A percentile compares a stretch with the other conserved stretches of the same genome.
phyloP scores from a whole-genome alignment of 768 basidiomycete genomes.

The Podaxis sp. region DNA sequence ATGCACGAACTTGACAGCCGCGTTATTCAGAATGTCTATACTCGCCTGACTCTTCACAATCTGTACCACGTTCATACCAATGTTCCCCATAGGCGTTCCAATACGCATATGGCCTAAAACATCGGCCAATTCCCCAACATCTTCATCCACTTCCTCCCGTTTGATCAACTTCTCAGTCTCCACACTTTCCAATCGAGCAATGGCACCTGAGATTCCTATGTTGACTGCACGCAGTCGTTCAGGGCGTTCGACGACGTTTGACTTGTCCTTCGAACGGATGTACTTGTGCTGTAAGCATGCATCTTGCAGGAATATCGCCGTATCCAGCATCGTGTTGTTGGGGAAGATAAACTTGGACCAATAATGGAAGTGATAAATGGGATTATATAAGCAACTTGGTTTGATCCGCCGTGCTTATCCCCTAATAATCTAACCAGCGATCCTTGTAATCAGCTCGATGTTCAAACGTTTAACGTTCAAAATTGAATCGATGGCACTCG shows the following conservation, averaged over 20 bases:
- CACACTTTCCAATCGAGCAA: conserved; percentile 61
- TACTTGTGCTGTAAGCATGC: conserved; percentile 73
- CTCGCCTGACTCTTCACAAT: conserved; percentile 55
- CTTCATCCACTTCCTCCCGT: neutral
- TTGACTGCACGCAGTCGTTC: conserved; percentile 86
- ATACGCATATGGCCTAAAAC: conserved; percentile 28
- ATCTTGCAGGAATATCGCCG: conserved; percentile 60
- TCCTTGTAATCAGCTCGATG: neutral
- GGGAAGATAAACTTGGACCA: neutral
- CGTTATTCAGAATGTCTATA: conserved; percentile 54
- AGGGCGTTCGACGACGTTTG: conserved; percentile 85
- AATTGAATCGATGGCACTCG: too few relatives aligned
- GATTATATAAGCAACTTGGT: neutral
- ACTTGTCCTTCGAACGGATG: conserved; percentile 74
- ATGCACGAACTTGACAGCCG: conserved; percentile 74
- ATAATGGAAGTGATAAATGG: neutral
- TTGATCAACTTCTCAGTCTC: conserved; percentile 11
- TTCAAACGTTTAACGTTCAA: neutral
- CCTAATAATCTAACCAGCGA: neutral
- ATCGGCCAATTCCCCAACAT: conserved; percentile 23
- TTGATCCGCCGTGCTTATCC: neutral
- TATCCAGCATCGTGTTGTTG: conserved; percentile 5
- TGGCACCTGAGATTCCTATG: conserved; percentile 77
- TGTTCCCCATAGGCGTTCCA: conserved; percentile 13
- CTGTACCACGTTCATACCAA: conserved; percentile 30